Evolutionary conservation across 257 asterid genomes (phyloP).

Genomic region (Dorcoceras hygrometricum): DNA sequence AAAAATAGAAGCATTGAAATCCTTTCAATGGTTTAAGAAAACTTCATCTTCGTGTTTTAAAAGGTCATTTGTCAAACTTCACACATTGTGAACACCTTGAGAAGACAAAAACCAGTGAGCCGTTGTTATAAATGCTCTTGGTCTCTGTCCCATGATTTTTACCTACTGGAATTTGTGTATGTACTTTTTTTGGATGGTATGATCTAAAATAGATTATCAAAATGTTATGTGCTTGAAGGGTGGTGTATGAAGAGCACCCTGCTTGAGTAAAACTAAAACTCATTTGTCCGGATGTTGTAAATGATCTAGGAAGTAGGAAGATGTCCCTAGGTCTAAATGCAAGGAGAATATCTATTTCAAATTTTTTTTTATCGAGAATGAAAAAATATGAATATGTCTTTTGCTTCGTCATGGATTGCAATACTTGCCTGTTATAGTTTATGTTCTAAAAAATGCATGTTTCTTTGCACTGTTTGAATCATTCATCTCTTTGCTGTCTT

Average conservation of each 20-base stretch:
- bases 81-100: background rate
- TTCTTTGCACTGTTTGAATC: slow-evolving; percentile 2
- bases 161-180: too few species aligned
- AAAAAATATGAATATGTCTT: background rate
- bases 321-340: background rate
- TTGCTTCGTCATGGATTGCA: background rate
- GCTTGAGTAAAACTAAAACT: background rate
- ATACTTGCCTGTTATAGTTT: background rate
- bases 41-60: background rate
- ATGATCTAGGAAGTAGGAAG: background rate
- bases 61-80: background rate
- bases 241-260: background rate
- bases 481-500: background rate
- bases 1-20: background rate
- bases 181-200: too few species aligned
- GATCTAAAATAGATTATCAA: background rate
- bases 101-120: background rate
- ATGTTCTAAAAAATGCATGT: background rate
- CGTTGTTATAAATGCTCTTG: background rate
- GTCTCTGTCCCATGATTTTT: background rate
- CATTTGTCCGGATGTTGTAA: background rate
- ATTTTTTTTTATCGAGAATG: too few species aligned
- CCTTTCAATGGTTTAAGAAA: background rate
- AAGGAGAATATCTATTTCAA: background rate
- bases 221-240: background rate